Evolutionary conservation across 208 protist genomes (phyloP).

Genomic region (Eutreptiella sp.): DNA sequence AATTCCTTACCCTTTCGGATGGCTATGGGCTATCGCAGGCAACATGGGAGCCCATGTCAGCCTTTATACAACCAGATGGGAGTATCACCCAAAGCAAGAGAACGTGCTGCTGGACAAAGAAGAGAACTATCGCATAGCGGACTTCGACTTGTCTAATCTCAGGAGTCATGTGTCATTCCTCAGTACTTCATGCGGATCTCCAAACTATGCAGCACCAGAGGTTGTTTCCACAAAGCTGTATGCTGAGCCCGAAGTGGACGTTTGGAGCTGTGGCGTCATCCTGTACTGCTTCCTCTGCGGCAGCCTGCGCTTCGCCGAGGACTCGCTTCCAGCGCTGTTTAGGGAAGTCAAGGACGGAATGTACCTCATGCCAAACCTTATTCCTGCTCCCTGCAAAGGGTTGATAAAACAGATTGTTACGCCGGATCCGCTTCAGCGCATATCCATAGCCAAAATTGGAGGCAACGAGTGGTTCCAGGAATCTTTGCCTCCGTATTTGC

Average conservation of each 20-base stretch:
- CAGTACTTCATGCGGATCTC: constrained; percentile 82
- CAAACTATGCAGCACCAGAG: constrained; percentile 88
- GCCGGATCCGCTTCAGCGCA: constrained; percentile 73
- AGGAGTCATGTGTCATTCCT: constrained; percentile 79
- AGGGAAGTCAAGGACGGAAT: constrained; percentile 77
- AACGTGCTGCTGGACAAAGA: constrained; percentile 79
- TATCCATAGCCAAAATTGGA: constrained; percentile 77
- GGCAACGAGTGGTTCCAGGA: constrained; percentile 75
- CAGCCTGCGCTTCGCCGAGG: constrained; percentile 83
- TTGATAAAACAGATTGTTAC: constrained; percentile 76
- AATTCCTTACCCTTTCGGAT: no score
- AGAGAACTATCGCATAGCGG: constrained; percentile 83
- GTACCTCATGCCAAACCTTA: constrained; percentile 60
- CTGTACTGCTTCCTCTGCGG: constrained; percentile 84
- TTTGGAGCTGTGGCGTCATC: constrained; percentile 91
- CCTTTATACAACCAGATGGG: no score
- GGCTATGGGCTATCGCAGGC: no score
- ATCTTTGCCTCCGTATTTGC: constrained; percentile 65
- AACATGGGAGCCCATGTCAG: no score
- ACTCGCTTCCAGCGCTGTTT: constrained; percentile 76
- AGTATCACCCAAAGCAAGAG: constrained; percentile 87
- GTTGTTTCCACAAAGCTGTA: constrained; percentile 84
- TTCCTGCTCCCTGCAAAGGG: constrained; percentile 50
- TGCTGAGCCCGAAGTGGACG: constrained; percentile 80
- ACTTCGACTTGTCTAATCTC: constrained; percentile 89